These are phyloP conservation scores for Pisolithus orientalis DNA, from an alignment of 768 basidiomycete species.

Conservation along the genomic window DNA sequence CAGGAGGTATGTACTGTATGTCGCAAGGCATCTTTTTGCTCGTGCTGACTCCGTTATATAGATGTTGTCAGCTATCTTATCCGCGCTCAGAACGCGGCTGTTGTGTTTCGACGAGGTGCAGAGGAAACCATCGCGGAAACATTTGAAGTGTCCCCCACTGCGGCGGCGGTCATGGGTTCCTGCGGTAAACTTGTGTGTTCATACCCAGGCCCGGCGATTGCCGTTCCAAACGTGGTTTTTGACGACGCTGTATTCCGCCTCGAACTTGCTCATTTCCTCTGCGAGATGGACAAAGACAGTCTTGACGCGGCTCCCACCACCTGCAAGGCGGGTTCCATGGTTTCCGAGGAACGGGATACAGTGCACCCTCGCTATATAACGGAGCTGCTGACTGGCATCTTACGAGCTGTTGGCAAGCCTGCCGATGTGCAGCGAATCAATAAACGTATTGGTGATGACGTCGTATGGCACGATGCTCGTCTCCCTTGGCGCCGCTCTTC, in stretches of 20 bases:
- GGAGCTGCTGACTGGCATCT: slow-evolving; percentile 8
- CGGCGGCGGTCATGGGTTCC: slow-evolving; percentile 27
- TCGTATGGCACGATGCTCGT: not conserved
- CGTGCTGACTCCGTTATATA: slow-evolving; percentile 8
- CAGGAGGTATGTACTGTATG: slow-evolving; percentile 14
- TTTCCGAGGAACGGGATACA: slow-evolving; percentile 13
- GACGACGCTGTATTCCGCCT: slow-evolving; percentile 24
- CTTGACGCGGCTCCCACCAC: slow-evolving; percentile 27
- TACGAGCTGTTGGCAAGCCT: not conserved
- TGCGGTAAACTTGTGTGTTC: slow-evolving; percentile 38
- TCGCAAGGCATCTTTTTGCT: not conserved
- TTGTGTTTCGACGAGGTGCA: slow-evolving; percentile 30
- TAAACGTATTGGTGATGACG: not conserved
- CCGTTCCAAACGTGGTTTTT: slow-evolving; percentile 25
- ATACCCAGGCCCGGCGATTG: slow-evolving; percentile 40
- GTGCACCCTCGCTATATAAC: slow-evolving; percentile 40
- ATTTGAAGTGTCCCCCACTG: slow-evolving; percentile 38
- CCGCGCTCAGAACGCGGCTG: slow-evolving; percentile 40
- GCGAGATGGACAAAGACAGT: slow-evolving; percentile 25
- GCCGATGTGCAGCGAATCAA: not conserved
- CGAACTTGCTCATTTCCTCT: slow-evolving; percentile 13
- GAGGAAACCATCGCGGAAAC: slow-evolving; percentile 31
- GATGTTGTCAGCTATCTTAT: slow-evolving; percentile 35
- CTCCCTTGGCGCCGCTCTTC: slow-evolving; percentile 26
- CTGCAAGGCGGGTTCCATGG: slow-evolving; percentile 27